Conservation (phyloP, 2,329 filamentous ascomycete species). For the Scedosporium boydii region DNA sequence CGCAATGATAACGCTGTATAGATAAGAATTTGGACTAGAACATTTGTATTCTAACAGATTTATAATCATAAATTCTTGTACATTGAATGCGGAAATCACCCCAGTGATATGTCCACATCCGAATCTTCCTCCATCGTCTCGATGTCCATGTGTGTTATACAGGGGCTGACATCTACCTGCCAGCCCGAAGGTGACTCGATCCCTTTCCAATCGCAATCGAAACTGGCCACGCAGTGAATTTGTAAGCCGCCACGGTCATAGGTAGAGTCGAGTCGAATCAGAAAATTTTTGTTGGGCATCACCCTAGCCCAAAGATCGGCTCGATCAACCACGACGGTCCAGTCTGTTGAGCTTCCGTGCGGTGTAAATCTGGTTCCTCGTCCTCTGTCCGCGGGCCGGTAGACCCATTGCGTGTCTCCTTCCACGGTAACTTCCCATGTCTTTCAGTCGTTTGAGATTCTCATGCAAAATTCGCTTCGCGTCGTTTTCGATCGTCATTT, state of each 20-base stretch:
- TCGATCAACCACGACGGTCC: slow-evolving; percentile 31
- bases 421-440: slow-evolving; percentile 85
- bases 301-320: not conserved
- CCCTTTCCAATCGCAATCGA: not conserved
- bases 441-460: slow-evolving; percentile 76
- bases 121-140: not conserved
- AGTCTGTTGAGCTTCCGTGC: slow-evolving; percentile 53
- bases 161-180: not conserved
- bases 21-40: not conserved
- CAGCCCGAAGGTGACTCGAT: not conserved
- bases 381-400: slow-evolving; percentile 84
- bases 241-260: not conserved
- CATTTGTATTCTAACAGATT: not conserved
- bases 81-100: slow-evolving; percentile 15
- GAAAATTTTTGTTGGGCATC: not conserved
- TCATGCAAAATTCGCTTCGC: slow-evolving; percentile 67
- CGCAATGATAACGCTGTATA: not conserved
- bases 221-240: not conserved
- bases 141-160: not conserved
- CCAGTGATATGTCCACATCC: not conserved
- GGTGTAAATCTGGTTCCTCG: slow-evolving; percentile 61
- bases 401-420: slow-evolving; percentile 86
- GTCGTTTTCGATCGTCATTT: slow-evolving; percentile 92
- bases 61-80: slow-evolving; percentile 14
- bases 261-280: not conserved